Base-by-base conservation (phyloP, 2,329 filamentous ascomycete species). In the Botrytis sinoallii region DNA sequence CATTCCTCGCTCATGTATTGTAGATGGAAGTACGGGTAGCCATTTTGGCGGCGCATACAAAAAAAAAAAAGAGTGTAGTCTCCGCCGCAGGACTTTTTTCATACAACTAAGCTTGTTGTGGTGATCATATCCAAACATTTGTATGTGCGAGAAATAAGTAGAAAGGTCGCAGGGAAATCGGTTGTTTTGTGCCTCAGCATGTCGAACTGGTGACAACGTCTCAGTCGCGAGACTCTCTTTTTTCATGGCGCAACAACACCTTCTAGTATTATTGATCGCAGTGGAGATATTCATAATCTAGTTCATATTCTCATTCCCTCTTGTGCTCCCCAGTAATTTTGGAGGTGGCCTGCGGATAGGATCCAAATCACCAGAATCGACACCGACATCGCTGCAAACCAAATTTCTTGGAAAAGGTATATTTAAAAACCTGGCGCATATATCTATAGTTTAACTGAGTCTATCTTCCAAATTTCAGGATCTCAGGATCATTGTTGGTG, bases 391-490 rank as follows among this genome's bases (percentile, higher is more conserved):
- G 29, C 66, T 42, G 32, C 16, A 57, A 57, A 16, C 18, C 10
- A 57, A 42, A 16, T 22, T 40, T 29, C 18, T 32, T 0, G 12
- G 0, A 12, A 14, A 32, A 25, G 3, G 0, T 29, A 0, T 9
- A 16, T 9, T 42, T 7, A 20, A 38, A 68, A 35, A 25, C 66
- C 18, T 42, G 48, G 48, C 66, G 35, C 66, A 25, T n/a, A 68
- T 57, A 42, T 18, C 16, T 32, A 10, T n/a, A 2, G 4, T 2
- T 1, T 3, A 32, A 3, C 18, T 42, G 2, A 18, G 6, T 40
- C 9, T 16, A 7, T 7, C 2, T 42, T 6, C 48, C 5, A 32
- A 57, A 18, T 68, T 25, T 55, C 10, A 55, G 8, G 4, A 20
- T 42, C 48, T 40, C 5, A 20, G 4, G 14, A 48, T 8, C 10